Percentiles rank a stretch among this genome's conserved stretches.
phyloP scores from a whole-genome alignment of 371 early-diverging fungal genomes.

The Funneliformis caledonium region DNA sequence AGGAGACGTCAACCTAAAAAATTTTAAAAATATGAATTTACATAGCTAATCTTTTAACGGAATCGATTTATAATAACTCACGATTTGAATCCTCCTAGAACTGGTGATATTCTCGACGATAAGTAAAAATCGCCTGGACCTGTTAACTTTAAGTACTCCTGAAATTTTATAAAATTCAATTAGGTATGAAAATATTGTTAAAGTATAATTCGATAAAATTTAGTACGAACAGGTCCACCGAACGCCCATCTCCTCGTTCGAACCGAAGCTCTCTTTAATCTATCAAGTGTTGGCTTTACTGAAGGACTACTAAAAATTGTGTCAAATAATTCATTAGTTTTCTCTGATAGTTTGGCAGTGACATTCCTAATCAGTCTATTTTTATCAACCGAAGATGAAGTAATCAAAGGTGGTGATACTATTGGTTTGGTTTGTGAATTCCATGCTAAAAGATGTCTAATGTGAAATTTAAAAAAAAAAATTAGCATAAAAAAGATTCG shows the following conservation, averaged over 20 bases:
- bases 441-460: slow-evolving; percentile 53
- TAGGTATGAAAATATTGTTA: slow-evolving; percentile 38
- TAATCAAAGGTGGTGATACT: slow-evolving; percentile 29
- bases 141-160: slow-evolving; percentile 65
- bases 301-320: slow-evolving; percentile 57
- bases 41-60: background rate
- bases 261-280: slow-evolving; percentile 45
- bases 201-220: slow-evolving; percentile 5
- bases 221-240: slow-evolving; percentile 57
- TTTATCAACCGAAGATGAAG: slow-evolving; percentile 3
- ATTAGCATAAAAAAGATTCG: background rate
- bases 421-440: slow-evolving; percentile 40
- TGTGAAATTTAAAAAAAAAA: background rate
- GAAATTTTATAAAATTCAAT: slow-evolving; percentile 43
- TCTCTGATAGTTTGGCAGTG: slow-evolving; percentile 47
- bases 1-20: slow-evolving; percentile 33
- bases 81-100: slow-evolving; percentile 34
- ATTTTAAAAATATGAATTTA: background rate
- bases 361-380: slow-evolving; percentile 58
- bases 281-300: slow-evolving; percentile 55
- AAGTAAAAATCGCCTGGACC: slow-evolving; percentile 76
- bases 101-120: slow-evolving; percentile 65
- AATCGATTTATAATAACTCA: background rate
- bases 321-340: slow-evolving; percentile 50
- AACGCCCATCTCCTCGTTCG: slow-evolving; percentile 51